Base-by-base conservation (phyloP, 257 asterid genomes). In the Nicotiana obtusifolia region DNA sequence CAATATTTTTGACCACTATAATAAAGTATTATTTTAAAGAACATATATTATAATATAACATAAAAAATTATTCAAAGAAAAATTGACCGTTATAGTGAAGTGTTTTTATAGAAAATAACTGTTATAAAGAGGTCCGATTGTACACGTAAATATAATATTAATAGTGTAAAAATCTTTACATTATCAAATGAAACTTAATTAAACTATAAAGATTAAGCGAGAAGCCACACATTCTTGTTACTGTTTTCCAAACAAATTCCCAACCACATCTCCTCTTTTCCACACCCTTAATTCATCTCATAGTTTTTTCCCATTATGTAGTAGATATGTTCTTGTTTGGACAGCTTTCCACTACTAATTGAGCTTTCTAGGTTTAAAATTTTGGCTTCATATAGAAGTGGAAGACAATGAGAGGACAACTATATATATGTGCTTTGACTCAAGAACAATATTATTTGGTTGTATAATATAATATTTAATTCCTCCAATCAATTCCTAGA, bases 341-440 rank as follows among this genome's bases (percentile, higher is more conserved):
- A 73, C 24, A 15, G 4, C 62, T 73, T 24, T 15, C 62, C 79
- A 73, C 79, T 4, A 73, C 47, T 41, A 41, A 41, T 41, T 41
- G 3, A 60, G 15, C 10, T 47, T 73, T 73, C 15, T 73, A 20
- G 7, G 37, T 47, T 22, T 22, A 24, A 65, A 30, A 1, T n/a
- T 47, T 47, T 73, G 31, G 24, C 14, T 73, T 10, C 56, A 52
- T 14, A 52, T 52, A 3, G 5, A 47, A 73, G 62, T 73, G 61
- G 79, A 73, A 24, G 79, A 73, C 79, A 73, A 73, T 47, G 44
- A 73, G 15, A 47, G 47, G 79, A 47, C 79, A 73, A 73, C 79
- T 47, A 73, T 14, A 22, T 47, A 7, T 14, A 13, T 73, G 41
- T 73, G 15, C 24, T 24, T 73, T 47, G 79, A 47, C 62, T 73